Evolutionary conservation across 805 yeast species (phyloP).

Genomic region (Pichia manshurica): DNA sequence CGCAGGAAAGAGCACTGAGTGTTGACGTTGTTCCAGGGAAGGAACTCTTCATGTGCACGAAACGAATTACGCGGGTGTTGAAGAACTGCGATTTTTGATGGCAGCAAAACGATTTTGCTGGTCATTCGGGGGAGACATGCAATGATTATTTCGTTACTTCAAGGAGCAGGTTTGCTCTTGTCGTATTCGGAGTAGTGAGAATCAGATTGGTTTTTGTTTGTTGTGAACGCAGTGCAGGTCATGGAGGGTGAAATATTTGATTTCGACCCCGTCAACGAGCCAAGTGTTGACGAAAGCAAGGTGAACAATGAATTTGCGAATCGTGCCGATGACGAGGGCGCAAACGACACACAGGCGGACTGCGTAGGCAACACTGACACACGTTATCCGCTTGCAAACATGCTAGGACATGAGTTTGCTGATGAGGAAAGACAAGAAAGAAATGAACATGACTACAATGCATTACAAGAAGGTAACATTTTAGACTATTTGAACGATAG

Average conservation of each 20-base stretch:
- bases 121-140: no score
- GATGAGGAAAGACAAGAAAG: constrained; percentile 4
- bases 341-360: background rate
- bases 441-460: constrained; percentile 4
- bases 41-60: no score
- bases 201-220: no score
- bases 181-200: no score
- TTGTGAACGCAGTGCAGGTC: no score
- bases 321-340: background rate
- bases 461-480: constrained; percentile 1
- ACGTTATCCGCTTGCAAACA: background rate
- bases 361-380: background rate
- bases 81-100: no score
- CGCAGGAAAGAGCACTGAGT: no score
- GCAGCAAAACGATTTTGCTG: no score
- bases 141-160: no score
- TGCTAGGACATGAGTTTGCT: constrained; percentile 2
- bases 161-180: no score
- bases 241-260: constrained; percentile 12
- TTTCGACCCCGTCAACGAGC: constrained; percentile 7
- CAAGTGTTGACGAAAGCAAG: background rate
- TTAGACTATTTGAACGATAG: constrained; percentile 1
- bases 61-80: no score
- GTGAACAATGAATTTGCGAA: background rate
- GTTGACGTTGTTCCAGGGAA: no score